Percentiles rank a stretch among this genome's conserved stretches.
Conservation (phyloP, 2,329 filamentous ascomycete species). For the Gliomastix tumulicola region DNA sequence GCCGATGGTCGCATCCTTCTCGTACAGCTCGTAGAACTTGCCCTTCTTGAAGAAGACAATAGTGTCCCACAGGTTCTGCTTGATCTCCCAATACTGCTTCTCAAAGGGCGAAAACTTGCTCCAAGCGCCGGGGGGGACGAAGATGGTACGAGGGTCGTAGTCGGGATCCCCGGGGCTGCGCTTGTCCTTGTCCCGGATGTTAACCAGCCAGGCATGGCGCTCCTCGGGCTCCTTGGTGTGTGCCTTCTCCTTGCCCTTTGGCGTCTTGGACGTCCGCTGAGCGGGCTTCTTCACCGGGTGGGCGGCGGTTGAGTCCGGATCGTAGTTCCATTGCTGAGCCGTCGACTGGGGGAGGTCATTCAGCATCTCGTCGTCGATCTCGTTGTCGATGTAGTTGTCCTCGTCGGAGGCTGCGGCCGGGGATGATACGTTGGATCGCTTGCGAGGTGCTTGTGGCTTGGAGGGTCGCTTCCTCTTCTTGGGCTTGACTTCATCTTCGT, state of each 20-base stretch:
- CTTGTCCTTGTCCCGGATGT: slow-evolving; percentile 76
- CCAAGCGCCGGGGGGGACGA: slow-evolving; percentile 76
- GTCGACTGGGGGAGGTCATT: slow-evolving; percentile 55
- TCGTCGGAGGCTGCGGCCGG: slow-evolving; percentile 9
- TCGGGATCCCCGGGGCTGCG: slow-evolving; percentile 75
- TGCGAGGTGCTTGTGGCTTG: slow-evolving; percentile 47
- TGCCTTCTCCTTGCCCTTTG: slow-evolving; percentile 56
- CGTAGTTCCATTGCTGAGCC: slow-evolving; percentile 72
- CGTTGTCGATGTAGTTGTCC: slow-evolving; percentile 34
- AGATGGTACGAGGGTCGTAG: slow-evolving; percentile 87
- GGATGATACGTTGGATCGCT: slow-evolving; percentile 52
- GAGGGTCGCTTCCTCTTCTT: slow-evolving; percentile 71
- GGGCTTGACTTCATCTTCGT: slow-evolving; percentile 49
- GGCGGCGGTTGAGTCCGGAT: slow-evolving; percentile 37
- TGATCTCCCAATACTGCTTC: slow-evolving; percentile 99
- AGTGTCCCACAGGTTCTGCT: slow-evolving; percentile 94
- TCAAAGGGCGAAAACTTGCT: slow-evolving; percentile 86
- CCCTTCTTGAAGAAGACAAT: slow-evolving; percentile 99
- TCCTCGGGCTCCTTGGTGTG: slow-evolving; percentile 77
- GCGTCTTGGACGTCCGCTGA: slow-evolving; percentile 16
- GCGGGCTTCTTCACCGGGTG: slow-evolving; percentile 24
- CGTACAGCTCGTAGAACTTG: slow-evolving; percentile 97
- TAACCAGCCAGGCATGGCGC: slow-evolving; percentile 84
- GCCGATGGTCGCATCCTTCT: slow-evolving; percentile 93
- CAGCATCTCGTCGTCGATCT: slow-evolving; percentile 48